phyloP scores from a whole-genome alignment of 2,329 filamentous ascomycete species.

The Fusarium newnesense region DNA sequence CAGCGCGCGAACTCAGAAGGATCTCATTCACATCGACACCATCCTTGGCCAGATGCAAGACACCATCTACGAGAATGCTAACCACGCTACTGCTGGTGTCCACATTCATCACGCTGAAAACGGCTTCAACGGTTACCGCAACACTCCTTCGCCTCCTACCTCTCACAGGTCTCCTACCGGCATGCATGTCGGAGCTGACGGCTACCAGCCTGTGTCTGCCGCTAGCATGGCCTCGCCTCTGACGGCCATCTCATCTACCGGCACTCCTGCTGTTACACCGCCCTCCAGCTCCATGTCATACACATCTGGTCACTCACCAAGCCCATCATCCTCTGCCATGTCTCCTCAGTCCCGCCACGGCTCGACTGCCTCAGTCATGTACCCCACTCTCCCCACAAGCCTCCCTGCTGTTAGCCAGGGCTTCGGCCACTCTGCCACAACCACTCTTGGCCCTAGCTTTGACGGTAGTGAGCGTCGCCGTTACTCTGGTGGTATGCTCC shows the following conservation, averaged over 20 bases:
- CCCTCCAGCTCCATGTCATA: constrained; percentile 81
- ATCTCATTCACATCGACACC: constrained; percentile 92
- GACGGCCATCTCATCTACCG: constrained; percentile 68
- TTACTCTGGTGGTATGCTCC: constrained; percentile 74
- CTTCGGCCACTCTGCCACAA: constrained; percentile 75
- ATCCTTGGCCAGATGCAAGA: constrained; percentile 96
- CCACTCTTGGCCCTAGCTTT: constrained; percentile 76
- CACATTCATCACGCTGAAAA: constrained; percentile 80
- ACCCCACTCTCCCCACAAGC: constrained; percentile 71
- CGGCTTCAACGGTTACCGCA: constrained; percentile 66
- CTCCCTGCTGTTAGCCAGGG: constrained; percentile 74
- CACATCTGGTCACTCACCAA: constrained; percentile 80
- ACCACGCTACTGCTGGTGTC: constrained; percentile 81
- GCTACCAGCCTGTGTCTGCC: constrained; percentile 57
- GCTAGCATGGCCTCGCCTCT: constrained; percentile 71
- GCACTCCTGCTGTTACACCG: constrained; percentile 81
- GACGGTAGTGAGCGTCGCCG: constrained; percentile 71
- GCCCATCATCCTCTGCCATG: constrained; percentile 75
- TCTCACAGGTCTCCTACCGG: constrained; percentile 51
- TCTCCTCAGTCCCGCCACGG: constrained; percentile 73
- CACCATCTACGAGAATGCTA: constrained; percentile 93
- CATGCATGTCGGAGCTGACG: constrained; percentile 50
- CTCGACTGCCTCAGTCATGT: constrained; percentile 71
- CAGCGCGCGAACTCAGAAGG: constrained; percentile 91
- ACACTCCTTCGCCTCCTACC: constrained; percentile 64